Conservation (phyloP, 2,329 filamentous ascomycete species). For the Aphanoascus verrucosus region DNA sequence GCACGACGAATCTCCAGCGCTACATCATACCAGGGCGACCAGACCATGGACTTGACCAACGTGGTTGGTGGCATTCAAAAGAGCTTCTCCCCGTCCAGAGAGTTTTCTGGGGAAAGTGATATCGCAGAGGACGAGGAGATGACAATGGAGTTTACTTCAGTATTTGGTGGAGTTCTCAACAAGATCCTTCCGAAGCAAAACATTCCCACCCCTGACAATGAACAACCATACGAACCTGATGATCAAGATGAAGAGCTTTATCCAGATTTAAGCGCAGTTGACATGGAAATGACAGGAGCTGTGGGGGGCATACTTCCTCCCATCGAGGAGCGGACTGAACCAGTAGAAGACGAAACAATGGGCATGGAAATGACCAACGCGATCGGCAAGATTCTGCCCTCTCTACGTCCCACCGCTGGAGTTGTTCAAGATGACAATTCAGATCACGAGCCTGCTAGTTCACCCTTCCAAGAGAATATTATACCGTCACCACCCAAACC, state of each 20-base stretch:
- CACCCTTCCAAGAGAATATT: conserved; percentile 36
- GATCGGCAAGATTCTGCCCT: conserved; percentile 51
- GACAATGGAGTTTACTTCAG: conserved; percentile 41
- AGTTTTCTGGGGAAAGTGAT: conserved; percentile 23
- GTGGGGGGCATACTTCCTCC: conserved; percentile 36
- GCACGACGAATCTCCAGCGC: conserved; percentile 36
- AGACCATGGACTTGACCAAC: conserved; percentile 40
- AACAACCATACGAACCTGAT: not conserved
- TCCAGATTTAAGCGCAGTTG: conserved; percentile 22
- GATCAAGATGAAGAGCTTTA: conserved; percentile 3
- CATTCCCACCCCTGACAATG: conserved; percentile 12
- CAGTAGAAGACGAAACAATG: conserved; percentile 39
- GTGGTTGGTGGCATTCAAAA: conserved; percentile 33
- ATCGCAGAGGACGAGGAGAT: conserved; percentile 35
- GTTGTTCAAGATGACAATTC: conserved; percentile 45
- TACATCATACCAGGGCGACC: conserved; percentile 39
- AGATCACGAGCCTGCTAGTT: conserved; percentile 40
- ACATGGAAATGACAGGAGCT: conserved; percentile 53
- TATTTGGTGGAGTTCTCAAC: conserved; percentile 34
- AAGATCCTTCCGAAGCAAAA: conserved; percentile 12
- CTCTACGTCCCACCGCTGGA: conserved; percentile 41
- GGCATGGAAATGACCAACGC: conserved; percentile 60
- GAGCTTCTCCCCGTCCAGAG: conserved; percentile 19
- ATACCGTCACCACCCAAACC: conserved; percentile 25
- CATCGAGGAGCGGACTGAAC: conserved; percentile 32